Conservation (phyloP, 768 basidiomycete genomes). For the Tulasnella sp. region DNA sequence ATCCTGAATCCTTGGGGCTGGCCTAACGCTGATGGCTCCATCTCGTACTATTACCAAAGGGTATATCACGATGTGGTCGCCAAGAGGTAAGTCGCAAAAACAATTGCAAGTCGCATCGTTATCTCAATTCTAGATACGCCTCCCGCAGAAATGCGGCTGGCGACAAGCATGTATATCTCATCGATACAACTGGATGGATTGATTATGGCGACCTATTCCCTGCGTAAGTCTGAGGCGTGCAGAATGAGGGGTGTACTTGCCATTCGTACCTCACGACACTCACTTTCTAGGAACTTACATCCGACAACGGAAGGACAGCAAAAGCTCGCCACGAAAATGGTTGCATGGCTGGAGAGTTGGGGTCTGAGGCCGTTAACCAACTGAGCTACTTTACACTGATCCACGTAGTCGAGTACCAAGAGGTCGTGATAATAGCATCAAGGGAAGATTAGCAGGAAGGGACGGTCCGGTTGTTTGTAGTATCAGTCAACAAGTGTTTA, state of each 20-base stretch:
- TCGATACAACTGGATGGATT: slow-evolving; percentile 49
- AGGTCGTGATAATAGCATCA: no score
- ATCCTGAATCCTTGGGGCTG: slow-evolving; percentile 51
- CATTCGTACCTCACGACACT: not conserved
- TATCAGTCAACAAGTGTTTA: no score
- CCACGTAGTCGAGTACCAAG: no score
- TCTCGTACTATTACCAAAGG: slow-evolving; percentile 39
- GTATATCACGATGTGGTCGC: slow-evolving; percentile 35
- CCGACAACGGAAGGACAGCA: slow-evolving; percentile 39
- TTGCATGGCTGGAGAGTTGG: slow-evolving; percentile 38
- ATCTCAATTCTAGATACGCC: not conserved
- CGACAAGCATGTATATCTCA: slow-evolving; percentile 41
- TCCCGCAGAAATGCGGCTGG: slow-evolving; percentile 31
- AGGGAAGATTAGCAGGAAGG: no score
- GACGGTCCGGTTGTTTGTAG: no score
- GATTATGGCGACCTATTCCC: slow-evolving; percentile 32
- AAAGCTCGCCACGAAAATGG: slow-evolving; percentile 39
- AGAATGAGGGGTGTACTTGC: no score
- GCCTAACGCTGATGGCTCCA: slow-evolving; percentile 40
- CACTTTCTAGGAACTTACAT: slow-evolving; percentile 41
- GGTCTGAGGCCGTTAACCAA: slow-evolving; percentile 29
- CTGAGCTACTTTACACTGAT: slow-evolving; percentile 21
- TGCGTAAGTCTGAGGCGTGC: not conserved
- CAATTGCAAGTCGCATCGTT: slow-evolving; percentile 27
- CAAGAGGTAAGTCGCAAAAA: slow-evolving; percentile 18